Base-by-base conservation (phyloP, 108 stramenopile species). In the Skeletonema marinoi region DNA sequence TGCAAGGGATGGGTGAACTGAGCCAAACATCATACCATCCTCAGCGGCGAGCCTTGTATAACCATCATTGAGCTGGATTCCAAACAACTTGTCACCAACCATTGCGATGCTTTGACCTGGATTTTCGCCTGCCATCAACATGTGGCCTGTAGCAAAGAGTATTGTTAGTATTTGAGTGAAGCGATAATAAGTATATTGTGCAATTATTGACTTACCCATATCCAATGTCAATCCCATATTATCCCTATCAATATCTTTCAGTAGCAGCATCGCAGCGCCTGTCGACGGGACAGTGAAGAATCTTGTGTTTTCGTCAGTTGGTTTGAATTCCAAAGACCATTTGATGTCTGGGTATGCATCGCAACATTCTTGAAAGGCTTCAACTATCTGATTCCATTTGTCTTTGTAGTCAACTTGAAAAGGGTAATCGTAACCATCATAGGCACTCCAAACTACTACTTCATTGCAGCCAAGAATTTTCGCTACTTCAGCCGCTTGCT, bases 161-260 rank as follows among this genome's bases (percentile, higher is more conserved):
- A n/a, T n/a, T n/a, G n/a, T n/a, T n/a, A n/a, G n/a, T n/a, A n/a
- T n/a, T n/a, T n/a, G n/a, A n/a, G n/a, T n/a, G n/a, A n/a, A n/a
- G n/a, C n/a, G n/a, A n/a, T n/a, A n/a, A n/a, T n/a, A n/a, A n/a
- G n/a, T n/a, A n/a, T n/a, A n/a, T n/a, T n/a, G n/a, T n/a, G n/a
- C n/a, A n/a, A n/a, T n/a, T n/a, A n/a, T n/a, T n/a, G n/a, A n/a
- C n/a, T n/a, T n/a, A n/a, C n/a, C n/a, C 41, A 96, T 85, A 70
- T 96, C 95, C 68, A 96, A 68, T 1, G 95, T 96, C 68, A 96
- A 75, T 0, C 95, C 95, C 87, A 96, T 90, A 77, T 96, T 96
- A 3, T 69, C 71, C 17, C 92, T 73, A 78, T 92, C 84, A 48
- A 96, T 86, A 36, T 96, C 92, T 29, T 87, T 78, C 13, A 88